Conservation (phyloP, 371 early-diverging fungal species). For the Chytridium lagenaria region DNA sequence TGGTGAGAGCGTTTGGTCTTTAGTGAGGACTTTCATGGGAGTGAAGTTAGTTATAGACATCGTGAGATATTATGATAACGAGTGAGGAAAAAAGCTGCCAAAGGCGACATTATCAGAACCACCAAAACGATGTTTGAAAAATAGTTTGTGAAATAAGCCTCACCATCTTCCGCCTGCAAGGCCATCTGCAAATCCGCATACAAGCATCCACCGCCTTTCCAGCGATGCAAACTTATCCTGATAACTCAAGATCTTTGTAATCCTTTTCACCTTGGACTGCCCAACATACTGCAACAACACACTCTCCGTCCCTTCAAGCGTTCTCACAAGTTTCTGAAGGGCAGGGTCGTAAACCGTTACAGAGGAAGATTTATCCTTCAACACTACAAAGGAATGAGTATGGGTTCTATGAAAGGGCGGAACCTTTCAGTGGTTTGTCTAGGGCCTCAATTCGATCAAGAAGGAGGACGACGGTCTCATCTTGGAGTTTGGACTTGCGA, state of each 20-base stretch:
- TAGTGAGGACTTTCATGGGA: not conserved
- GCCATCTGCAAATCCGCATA: constrained; percentile 8
- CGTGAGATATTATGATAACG: no score
- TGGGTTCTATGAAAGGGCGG: not conserved
- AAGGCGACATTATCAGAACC: no score
- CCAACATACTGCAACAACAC: constrained; percentile 12
- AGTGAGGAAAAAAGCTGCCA: no score
- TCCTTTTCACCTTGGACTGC: constrained; percentile 1
- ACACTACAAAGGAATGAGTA: not conserved
- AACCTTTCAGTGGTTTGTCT: constrained; percentile 5
- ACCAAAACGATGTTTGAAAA: no score
- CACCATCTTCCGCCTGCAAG: constrained; percentile 8
- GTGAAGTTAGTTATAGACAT: no score
- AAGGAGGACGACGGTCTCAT: not conserved
- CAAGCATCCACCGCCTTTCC: not conserved
- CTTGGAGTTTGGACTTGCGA: not conserved
- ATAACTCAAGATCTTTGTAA: constrained; percentile 11
- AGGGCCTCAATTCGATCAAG: constrained; percentile 8
- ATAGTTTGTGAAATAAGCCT: not conserved
- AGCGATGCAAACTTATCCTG: constrained; percentile 7
- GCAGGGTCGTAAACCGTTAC: not conserved
- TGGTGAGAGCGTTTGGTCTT: not conserved
- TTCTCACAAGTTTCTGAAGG: not conserved
- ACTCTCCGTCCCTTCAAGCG: constrained; percentile 1
- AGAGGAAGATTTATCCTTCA: not conserved